Evolutionary conservation across 176 grass and related monocot genomes (phyloP).

Genomic region (Oryza rufipogon): DNA sequence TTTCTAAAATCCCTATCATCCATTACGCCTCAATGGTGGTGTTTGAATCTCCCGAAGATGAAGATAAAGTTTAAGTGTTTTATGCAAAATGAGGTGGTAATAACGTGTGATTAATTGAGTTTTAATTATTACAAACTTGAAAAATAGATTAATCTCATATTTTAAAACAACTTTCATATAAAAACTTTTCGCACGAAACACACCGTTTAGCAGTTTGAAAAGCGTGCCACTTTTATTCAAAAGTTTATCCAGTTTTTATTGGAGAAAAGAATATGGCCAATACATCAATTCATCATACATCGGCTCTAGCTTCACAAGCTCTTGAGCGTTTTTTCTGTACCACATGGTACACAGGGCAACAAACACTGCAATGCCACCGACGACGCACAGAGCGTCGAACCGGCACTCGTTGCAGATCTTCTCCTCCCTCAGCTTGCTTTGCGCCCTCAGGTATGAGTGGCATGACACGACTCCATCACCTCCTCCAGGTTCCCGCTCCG

Average conservation of each 20-base stretch:
- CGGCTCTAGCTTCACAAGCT: background rate
- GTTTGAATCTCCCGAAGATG: too few relatives aligned
- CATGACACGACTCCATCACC: conserved; percentile 44
- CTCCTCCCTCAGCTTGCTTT: conserved; percentile 48
- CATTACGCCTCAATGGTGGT: background rate
- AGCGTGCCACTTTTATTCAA: too few relatives aligned
- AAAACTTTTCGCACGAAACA: too few relatives aligned
- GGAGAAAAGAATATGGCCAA: too few relatives aligned
- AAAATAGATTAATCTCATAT: too few relatives aligned
- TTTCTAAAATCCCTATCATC: background rate
- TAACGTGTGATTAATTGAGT: too few relatives aligned
- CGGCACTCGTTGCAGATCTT: conserved; percentile 45
- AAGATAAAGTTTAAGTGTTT: too few relatives aligned
- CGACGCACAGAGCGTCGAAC: conserved; percentile 41
- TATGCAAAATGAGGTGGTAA: too few relatives aligned
- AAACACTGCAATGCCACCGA: conserved; percentile 40
- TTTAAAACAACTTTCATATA: too few relatives aligned
- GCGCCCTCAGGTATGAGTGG: conserved; percentile 45
- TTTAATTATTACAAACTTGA: too few relatives aligned
- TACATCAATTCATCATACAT: background rate
- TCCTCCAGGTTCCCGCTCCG: conserved; percentile 42
- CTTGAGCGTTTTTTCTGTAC: conserved; percentile 44
- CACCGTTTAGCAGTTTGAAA: too few relatives aligned
- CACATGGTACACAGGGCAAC: conserved; percentile 36
- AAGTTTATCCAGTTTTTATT: too few relatives aligned